These are phyloP conservation scores for Trypanosoma avium DNA, from an alignment of 208 protist species.

Conservation along the genomic window DNA sequence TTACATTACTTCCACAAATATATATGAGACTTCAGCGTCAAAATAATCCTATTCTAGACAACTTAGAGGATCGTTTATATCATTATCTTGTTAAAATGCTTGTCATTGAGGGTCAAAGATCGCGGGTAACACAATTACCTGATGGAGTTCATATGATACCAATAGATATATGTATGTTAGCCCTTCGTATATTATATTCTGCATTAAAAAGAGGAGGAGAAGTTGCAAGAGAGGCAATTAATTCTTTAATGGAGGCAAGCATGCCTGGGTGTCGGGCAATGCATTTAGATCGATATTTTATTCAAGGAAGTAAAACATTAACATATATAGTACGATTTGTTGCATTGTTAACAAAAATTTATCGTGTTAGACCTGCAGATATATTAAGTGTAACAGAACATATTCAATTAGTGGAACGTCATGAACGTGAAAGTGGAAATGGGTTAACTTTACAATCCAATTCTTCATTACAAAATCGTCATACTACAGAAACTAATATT, in stretches of 20 bases:
- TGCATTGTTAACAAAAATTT: constrained; percentile 26
- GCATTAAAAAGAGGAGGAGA: constrained; percentile 19
- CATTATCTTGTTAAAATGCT: constrained; percentile 35
- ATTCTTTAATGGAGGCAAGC: constrained; percentile 30
- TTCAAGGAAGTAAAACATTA: constrained; percentile 7
- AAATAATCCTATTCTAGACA: neutral
- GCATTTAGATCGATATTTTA: constrained; percentile 63
- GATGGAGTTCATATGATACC: neutral
- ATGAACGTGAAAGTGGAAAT: too few species aligned
- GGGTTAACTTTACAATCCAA: too few species aligned
- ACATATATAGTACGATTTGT: constrained; percentile 49
- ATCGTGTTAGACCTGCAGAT: constrained; percentile 29
- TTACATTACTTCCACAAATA: constrained; percentile 36
- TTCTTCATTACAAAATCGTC: too few species aligned
- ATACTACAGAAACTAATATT: too few species aligned
- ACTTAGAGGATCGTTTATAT: constrained; percentile 12
- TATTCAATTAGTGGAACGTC: constrained; percentile 13
- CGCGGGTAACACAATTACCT: neutral
- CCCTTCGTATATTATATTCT: constrained; percentile 39
- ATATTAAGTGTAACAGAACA: constrained; percentile 31
- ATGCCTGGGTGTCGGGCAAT: constrained; percentile 42
- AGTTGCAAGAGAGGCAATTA: constrained; percentile 22
- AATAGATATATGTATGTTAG: constrained; percentile 27
- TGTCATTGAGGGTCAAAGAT: constrained; percentile 28
- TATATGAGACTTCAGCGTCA: constrained; percentile 35